Evolutionary conservation across 176 grass and related monocot species (phyloP).

Genomic region (Carex myosuroides): DNA sequence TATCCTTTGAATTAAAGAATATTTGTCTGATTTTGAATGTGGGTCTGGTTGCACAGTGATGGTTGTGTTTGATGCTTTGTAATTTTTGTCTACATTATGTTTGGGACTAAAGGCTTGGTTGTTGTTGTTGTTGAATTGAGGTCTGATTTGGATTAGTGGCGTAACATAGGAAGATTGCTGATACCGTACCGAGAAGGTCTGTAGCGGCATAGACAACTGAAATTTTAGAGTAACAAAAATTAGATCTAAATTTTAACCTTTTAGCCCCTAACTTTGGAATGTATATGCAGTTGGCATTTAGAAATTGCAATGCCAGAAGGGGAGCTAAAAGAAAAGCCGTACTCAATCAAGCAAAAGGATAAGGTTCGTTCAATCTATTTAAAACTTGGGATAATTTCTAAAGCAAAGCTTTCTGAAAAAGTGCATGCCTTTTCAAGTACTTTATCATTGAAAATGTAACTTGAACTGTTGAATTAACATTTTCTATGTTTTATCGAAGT

Average conservation of each 20-base stretch:
- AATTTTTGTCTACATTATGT: neutral
- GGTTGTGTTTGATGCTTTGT: neutral
- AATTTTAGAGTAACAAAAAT: neutral
- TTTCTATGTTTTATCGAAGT: neutral
- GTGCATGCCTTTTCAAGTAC: neutral
- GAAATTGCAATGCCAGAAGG: conserved; percentile 60
- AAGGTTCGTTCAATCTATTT: neutral
- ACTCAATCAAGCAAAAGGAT: conserved; percentile 63
- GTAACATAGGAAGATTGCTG: neutral
- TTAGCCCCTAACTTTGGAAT: neutral
- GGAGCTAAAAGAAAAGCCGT: conserved; percentile 59
- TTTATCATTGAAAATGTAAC: neutral
- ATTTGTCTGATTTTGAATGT: neutral
- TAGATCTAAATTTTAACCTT: neutral
- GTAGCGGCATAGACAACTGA: neutral
- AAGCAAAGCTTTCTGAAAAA: neutral
- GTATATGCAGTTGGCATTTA: conserved; percentile 68
- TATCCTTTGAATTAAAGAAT: neutral
- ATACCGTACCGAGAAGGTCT: neutral
- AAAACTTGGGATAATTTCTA: neutral
- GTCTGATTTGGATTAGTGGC: neutral
- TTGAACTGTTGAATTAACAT: neutral
- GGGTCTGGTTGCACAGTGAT: neutral
- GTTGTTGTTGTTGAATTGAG: neutral
- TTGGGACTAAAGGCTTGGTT: too few relatives aligned